These are phyloP conservation scores for Trichoderma simmonsii DNA, from an alignment of 2,329 filamentous ascomycete genomes.

Conservation along the genomic window DNA sequence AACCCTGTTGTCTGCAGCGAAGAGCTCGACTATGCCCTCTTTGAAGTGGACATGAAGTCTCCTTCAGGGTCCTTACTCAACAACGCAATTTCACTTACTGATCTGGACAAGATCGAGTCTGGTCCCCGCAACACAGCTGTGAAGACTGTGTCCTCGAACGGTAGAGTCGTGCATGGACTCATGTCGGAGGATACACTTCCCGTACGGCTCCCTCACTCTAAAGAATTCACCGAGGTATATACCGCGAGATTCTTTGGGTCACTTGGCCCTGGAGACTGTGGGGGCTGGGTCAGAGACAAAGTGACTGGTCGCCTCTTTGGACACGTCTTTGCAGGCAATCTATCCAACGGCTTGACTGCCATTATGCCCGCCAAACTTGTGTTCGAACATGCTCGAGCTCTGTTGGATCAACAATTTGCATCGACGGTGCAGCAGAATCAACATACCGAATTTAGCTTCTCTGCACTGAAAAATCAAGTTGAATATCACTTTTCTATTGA, in stretches of 20 bases:
- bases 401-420: not conserved
- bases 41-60: not conserved
- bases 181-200: not conserved
- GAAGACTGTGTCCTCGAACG: not conserved
- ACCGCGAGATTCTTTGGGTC: not conserved
- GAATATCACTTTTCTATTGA: conserved; percentile 98
- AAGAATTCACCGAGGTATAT: not conserved
- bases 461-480: conserved; percentile 50
- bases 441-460: too few relatives aligned
- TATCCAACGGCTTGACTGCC: not conserved
- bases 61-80: not conserved
- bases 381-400: not conserved
- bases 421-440: not conserved
- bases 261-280: not conserved
- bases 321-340: not conserved
- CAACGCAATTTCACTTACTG: not conserved
- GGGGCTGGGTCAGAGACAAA: not conserved
- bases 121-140: not conserved
- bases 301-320: not conserved
- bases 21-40: not conserved
- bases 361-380: not conserved
- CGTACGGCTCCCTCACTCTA: not conserved
- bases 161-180: not conserved
- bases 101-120: not conserved
- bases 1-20: not conserved